Conservation (phyloP, 805 yeast species). For the Yarrowia alimentaria region DNA sequence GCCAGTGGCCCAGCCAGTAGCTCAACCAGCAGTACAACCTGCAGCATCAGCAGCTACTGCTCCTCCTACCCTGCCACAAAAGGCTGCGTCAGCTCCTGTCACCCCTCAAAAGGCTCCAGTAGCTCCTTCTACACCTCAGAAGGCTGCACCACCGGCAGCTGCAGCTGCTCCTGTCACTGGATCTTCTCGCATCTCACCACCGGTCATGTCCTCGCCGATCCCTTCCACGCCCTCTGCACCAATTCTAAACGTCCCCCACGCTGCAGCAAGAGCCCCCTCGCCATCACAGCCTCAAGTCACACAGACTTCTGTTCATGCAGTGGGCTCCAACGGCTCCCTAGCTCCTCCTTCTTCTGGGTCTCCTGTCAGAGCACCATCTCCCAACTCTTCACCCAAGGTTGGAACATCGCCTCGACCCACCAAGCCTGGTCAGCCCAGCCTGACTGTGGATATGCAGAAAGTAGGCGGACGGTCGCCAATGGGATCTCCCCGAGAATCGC, state of each 20-base stretch:
- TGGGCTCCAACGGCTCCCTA: not conserved
- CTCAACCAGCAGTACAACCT: no score
- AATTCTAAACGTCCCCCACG: no score
- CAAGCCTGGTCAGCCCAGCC: constrained; percentile 1
- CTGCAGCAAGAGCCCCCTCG: no score
- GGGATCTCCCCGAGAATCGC: constrained; percentile 3
- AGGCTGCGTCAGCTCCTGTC: not conserved
- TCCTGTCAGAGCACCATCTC: constrained; percentile 3
- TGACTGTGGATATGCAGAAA: constrained; percentile 10
- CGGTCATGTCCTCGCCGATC: no score
- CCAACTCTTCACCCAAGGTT: no score
- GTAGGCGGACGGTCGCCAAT: not conserved
- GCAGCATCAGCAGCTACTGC: not conserved
- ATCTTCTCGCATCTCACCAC: not conserved
- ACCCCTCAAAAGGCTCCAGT: not conserved
- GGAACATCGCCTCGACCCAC: no score
- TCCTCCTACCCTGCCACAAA: not conserved
- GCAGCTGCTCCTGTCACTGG: not conserved
- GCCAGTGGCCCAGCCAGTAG: no score
- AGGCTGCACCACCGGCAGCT: no score
- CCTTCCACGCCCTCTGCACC: not conserved
- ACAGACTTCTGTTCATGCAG: no score
- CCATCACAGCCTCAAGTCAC: no score
- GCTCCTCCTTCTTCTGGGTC: not conserved
- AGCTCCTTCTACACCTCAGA: not conserved